phyloP scores from a whole-genome alignment of 2,329 filamentous ascomycete species.

The Rhinocladiella similis region DNA sequence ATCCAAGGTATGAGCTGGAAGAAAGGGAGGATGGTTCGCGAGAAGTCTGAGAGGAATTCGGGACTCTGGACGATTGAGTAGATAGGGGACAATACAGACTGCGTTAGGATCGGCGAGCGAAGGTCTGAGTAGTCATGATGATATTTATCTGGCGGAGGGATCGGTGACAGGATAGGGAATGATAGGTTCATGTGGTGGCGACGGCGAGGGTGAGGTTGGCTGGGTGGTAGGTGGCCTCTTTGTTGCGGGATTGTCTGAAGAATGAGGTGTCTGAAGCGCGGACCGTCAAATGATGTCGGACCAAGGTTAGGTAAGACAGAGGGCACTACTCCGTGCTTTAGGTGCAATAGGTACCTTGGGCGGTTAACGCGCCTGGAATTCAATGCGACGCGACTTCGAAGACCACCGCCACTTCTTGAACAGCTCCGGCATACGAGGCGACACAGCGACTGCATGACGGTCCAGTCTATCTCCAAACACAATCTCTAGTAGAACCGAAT shows the following conservation, averaged over 20 bases:
- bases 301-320: background rate
- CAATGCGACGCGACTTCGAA: no score
- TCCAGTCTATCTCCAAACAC: no score
- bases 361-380: no score
- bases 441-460: no score
- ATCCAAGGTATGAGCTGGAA: slow-evolving; percentile 18
- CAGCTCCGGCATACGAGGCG: no score
- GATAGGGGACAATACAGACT: slow-evolving; percentile 16
- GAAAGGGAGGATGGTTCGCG: slow-evolving; percentile 15
- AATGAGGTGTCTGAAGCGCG: background rate
- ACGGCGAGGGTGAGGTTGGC: background rate
- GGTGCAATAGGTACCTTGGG: no score
- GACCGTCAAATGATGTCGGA: slow-evolving; percentile 14
- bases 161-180: slow-evolving; percentile 17
- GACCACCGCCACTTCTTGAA: no score
- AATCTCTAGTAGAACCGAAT: no score
- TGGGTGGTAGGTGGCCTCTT: slow-evolving; percentile 21
- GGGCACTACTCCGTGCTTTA: no score
- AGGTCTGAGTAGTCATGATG: slow-evolving; percentile 21
- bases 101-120: slow-evolving; percentile 20
- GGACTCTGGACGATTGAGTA: slow-evolving; percentile 18
- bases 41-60: slow-evolving; percentile 19
- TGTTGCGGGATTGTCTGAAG: no score
- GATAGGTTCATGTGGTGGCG: slow-evolving; percentile 21
- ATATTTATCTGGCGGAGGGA: slow-evolving; percentile 14